A percentile compares a stretch with the other conserved stretches of the same genome.
Evolutionary conservation across 108 stramenopile genomes (phyloP).

Genomic region (Seminavis robusta): DNA sequence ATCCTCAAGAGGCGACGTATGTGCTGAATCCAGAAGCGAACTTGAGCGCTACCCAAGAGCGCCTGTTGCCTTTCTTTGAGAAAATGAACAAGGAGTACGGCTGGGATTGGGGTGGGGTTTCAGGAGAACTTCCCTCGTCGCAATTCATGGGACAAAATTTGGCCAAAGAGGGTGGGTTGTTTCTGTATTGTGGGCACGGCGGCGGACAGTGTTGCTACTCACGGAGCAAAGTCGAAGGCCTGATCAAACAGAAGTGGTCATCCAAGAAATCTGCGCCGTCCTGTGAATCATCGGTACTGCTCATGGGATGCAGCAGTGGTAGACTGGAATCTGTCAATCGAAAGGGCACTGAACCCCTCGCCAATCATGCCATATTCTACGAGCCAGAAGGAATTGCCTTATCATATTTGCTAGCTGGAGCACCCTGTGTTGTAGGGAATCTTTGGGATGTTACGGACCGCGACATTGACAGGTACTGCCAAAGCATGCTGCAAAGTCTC

Average conservation of each 20-base stretch:
- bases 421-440: conserved; percentile 95
- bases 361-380: too few species aligned
- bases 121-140: conserved; percentile 60
- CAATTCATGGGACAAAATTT: conserved; percentile 51
- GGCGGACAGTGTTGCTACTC: conserved; percentile 86
- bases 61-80: conserved; percentile 66
- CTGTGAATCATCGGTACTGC: conserved; percentile 54
- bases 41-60: conserved; percentile 67
- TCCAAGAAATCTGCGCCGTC: not conserved
- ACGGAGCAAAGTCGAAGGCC: conserved; percentile 56
- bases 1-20: conserved; percentile 60
- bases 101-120: conserved; percentile 76
- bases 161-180: conserved; percentile 53
- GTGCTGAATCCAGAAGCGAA: conserved; percentile 95
- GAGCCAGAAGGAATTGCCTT: conserved; percentile 94
- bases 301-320: conserved; percentile 98
- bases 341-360: conserved; percentile 39
- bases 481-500: conserved; percentile 12
- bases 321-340: conserved; percentile 73
- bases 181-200: conserved; percentile 96
- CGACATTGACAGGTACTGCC: conserved; percentile 92
- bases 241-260: conserved; percentile 24
- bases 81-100: conserved; percentile 16
- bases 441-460: conserved; percentile 98
- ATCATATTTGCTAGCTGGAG: conserved; percentile 85